Base-by-base conservation (phyloP, 1,284 basidiomycete genomes). In the Lentinula novae-zelandiae region DNA sequence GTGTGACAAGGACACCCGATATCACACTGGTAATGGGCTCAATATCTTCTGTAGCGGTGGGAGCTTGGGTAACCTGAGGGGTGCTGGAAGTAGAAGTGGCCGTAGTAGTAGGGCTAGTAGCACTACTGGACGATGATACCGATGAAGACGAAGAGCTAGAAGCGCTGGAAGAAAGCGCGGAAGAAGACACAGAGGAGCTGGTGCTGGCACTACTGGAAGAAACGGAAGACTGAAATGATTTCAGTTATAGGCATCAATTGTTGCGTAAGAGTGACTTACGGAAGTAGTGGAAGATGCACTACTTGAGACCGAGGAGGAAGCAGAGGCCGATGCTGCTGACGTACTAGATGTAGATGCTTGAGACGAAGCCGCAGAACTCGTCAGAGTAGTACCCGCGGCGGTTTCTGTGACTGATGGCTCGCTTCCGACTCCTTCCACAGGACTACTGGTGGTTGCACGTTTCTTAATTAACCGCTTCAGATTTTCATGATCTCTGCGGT, bases 401-500 rank as follows among this genome's bases (percentile, higher is more conserved):
- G 67, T 67, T 48, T 63, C 68, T 33, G 67, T 65, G 22, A 46
- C 54, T 20, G 42, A 46, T n/a, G 63, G 58, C 33, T 66, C 62
- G 31, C 65, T 68, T 60, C 64, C 72, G 49, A 68, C 70, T 60
- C 69, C 70, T 53, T 44, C 59, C 40, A 48, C 27, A 67, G 61
- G 65, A 48, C 49, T 27, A 66, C 60, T 65, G 64, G 49, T 2
- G 61, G 59, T 64, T 58, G 75, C 68, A 55, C 89, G 86, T 71
- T 87, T 90, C 75, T 79, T 88, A 66, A 90, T 71, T 71, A 92
- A 75, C 65, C 90, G 87, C 67, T 83, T 82, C 66, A 87, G 73
- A 68, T 76, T 75, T 55, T 68, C 77, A 75, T 89, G 87, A 71
- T 80, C 80, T 66, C 83, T 81, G 54, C 77, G 82, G 48, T 73